Base-by-base conservation (phyloP, 2,329 filamentous ascomycete genomes). In the Talaromyces sp. region DNA sequence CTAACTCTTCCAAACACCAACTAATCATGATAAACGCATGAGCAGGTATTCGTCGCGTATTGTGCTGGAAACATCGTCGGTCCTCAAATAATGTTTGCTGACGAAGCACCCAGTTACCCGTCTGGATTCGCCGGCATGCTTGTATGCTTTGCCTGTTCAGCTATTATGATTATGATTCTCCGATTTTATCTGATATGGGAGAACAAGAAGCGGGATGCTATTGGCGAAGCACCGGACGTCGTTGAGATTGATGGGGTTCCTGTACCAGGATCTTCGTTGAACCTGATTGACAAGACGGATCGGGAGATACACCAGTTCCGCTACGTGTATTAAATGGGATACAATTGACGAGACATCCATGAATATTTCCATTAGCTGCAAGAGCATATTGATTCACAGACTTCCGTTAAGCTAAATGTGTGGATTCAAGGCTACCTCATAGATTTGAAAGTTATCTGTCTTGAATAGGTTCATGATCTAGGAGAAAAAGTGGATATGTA, bases 31-130 rank as follows among this genome's bases (percentile, higher is more conserved):
- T 3, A 9, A 43, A 41, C n/a, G 6, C 9, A 41, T n/a, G 39
- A 43, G 3, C 7, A 43, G 39, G 39, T 24, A 86, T 52, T 52
- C 22, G 49, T 52, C 11, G 49, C 49, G 2, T 52, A 52, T 24
- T 52, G 49, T 31, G 49, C 49, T 31, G 49, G 49, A 16, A 52
- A 52, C 6, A 52, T 52, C 16, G 22, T 52, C 49, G 49, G 49
- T 16, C 49, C 49, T 52, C 49, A 52, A 13, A 52, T 52, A 14
- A 52, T 52, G 49, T 52, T 52, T 27, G 49, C 49, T 9, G 24
- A 52, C n/a, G 24, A 52, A 31, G 49, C 49, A n/a, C 49, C 49
- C 11, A 52, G 49, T 10, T 52, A 52, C 13, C 49, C 27, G 16
- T 52, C 49, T 52, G 49, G 49, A 31, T 43, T 43, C n/a, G 39